These are phyloP conservation scores for Eragrostis curvula DNA, from an alignment of 176 grass and related monocot genomes.

Conservation along the genomic window DNA sequence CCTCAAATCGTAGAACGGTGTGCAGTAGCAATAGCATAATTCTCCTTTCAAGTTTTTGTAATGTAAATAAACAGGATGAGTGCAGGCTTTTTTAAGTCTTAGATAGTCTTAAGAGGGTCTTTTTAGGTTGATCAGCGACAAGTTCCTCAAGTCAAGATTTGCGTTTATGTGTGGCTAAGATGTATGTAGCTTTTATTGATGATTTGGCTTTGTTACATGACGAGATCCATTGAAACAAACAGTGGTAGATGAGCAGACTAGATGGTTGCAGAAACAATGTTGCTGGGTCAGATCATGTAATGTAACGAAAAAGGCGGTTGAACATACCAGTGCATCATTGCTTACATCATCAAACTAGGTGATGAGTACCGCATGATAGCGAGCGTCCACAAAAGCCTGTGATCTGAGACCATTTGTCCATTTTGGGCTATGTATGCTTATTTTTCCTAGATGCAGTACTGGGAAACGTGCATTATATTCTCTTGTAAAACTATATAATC, in stretches of 20 bases:
- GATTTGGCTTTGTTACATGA: not conserved
- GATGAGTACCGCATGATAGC: no score
- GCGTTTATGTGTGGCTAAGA: not conserved
- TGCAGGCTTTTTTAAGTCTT: not conserved
- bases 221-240: constrained; percentile 3
- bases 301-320: not conserved
- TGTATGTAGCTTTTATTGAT: not conserved
- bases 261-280: not conserved
- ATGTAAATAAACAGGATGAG: constrained; percentile 48
- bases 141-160: not conserved
- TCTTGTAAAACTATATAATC: no score
- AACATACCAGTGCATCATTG: not conserved
- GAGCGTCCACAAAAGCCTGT: no score
- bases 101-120: not conserved
- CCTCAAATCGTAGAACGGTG: constrained; percentile 58
- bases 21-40: constrained; percentile 14
- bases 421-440: not conserved
- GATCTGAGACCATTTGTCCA: no score
- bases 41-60: constrained; percentile 1
- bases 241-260: not conserved
- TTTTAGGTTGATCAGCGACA: not conserved
- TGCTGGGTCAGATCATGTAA: not conserved
- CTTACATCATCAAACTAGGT: not conserved
- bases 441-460: no score
- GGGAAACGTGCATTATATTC: no score